Evolutionary conservation across 805 yeast genomes (phyloP), one percentile per base, ranked within the genome.

Genomic region (Debaryomyces hansenii): DNA sequence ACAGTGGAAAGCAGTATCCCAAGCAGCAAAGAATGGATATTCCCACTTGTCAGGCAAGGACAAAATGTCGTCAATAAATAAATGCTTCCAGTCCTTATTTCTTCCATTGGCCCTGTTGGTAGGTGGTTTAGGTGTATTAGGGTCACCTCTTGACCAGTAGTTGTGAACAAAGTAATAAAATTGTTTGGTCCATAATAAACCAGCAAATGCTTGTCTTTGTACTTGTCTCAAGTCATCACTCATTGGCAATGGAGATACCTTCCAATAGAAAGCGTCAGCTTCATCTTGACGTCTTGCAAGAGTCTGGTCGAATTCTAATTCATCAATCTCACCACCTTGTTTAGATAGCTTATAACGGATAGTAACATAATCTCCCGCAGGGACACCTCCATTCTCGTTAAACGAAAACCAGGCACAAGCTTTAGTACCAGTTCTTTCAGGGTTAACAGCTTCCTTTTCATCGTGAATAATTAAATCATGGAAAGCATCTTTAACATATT

Each of bases 1-100:
- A 57, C 96, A 87, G 68, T 90, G 97, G 82, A 90, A 90, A 0
- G 96, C 96, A 4, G 96, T 85, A 66, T 90, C 97, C 97, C 97
- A 90, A 3, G 96, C 92, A 12, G 97, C 96, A 64, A 90, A 90
- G 64, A 90, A 90, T 10, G 96, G 96, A 66, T 90, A 90, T 67
- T 90, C 97, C 89, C 96, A 90, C 63, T 90, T 91, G 63, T 90
- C 97, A 2, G 97, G 97, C 74, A 90, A 78, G 1, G 96, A 87
- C 56, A 90, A 74, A 40, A 90, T 79, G 64, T 90, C 96, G 61
- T 89, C 92, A 58, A 87, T 85, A 68, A 89, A 89, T 64, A 90
- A 72, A 64, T 90, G 95, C 57, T 80, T 81, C 97, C 97, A 90
- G 46, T 87, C 90, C 58, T 80, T 77, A 67, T 90, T 90, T 65